phyloP scores from a whole-genome alignment of 257 asterid species.

The Solanum pinnatisectum region DNA sequence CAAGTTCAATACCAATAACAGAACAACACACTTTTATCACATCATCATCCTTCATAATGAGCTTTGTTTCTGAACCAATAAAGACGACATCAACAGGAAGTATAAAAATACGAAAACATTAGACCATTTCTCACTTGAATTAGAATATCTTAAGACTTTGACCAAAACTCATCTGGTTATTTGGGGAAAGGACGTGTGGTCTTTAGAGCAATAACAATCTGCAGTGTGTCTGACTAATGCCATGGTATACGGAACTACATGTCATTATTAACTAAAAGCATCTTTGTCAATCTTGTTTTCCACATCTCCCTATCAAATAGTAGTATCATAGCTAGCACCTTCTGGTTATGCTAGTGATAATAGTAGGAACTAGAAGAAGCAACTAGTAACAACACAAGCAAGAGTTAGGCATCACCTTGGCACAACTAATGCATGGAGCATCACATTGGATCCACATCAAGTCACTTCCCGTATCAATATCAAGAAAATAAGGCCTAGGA shows the following conservation, averaged over 20 bases:
- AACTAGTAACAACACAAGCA: neutral
- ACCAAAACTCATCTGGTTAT: neutral
- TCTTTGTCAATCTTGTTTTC: neutral
- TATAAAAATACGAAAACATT: neutral
- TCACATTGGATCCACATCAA: conserved; percentile 85
- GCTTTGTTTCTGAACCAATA: neutral
- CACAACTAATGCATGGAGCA: conserved; percentile 83
- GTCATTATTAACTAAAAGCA: neutral
- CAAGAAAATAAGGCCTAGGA: conserved; percentile 74
- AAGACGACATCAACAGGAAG: neutral
- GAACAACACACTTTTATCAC: neutral
- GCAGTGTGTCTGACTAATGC: neutral
- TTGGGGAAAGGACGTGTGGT: neutral
- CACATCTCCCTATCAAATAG: neutral
- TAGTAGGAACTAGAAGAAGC: neutral
- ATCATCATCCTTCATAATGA: neutral
- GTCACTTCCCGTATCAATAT: conserved; percentile 75
- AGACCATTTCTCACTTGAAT: neutral
- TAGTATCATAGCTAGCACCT: neutral
- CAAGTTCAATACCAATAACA: neutral
- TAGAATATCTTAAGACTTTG: neutral
- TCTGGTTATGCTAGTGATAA: neutral
- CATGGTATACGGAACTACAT: neutral
- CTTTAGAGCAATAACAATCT: neutral
- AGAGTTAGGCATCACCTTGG: conserved; percentile 33